phyloP scores from a whole-genome alignment of 352 stramenopile species.

The Globisporangium iwayamae region DNA sequence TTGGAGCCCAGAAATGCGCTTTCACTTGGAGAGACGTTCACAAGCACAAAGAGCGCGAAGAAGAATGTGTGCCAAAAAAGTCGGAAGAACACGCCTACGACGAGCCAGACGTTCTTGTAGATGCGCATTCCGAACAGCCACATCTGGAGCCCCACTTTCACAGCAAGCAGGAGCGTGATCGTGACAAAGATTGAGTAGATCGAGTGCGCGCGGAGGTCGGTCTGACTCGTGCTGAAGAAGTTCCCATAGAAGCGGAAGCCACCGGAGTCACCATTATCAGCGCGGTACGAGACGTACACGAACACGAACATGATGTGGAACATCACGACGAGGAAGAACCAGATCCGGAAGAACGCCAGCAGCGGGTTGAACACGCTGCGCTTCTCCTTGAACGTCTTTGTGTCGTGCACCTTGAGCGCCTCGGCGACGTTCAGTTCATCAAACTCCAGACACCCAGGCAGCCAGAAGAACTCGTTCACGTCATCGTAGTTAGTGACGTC shows the following conservation, averaged over 20 bases:
- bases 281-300: slow-evolving; percentile 68
- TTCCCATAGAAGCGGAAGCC: slow-evolving; percentile 63
- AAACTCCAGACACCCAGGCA: slow-evolving; percentile 51
- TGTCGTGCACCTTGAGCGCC: slow-evolving; percentile 51
- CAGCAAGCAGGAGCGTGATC: slow-evolving; percentile 41
- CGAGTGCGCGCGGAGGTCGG: slow-evolving; percentile 60
- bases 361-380: slow-evolving; percentile 83
- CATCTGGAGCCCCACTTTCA: slow-evolving; percentile 73
- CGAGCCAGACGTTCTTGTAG: slow-evolving; percentile 64
- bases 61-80: slow-evolving; percentile 77
- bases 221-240: slow-evolving; percentile 47
- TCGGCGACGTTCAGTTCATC: slow-evolving; percentile 67
- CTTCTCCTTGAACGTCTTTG: slow-evolving; percentile 88
- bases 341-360: slow-evolving; percentile 79
- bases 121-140: slow-evolving; percentile 68
- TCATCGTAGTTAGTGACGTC: slow-evolving; percentile 88
- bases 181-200: slow-evolving; percentile 72
- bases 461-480: slow-evolving; percentile 90
- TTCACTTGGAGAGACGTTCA: slow-evolving; percentile 62
- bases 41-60: slow-evolving; percentile 54
- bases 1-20: slow-evolving; percentile 37
- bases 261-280: slow-evolving; percentile 35
- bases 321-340: slow-evolving; percentile 75
- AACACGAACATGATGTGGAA: slow-evolving; percentile 71
- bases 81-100: slow-evolving; percentile 57